Base-by-base conservation (phyloP, 768 basidiomycete species). In the Galerina marginata region DNA sequence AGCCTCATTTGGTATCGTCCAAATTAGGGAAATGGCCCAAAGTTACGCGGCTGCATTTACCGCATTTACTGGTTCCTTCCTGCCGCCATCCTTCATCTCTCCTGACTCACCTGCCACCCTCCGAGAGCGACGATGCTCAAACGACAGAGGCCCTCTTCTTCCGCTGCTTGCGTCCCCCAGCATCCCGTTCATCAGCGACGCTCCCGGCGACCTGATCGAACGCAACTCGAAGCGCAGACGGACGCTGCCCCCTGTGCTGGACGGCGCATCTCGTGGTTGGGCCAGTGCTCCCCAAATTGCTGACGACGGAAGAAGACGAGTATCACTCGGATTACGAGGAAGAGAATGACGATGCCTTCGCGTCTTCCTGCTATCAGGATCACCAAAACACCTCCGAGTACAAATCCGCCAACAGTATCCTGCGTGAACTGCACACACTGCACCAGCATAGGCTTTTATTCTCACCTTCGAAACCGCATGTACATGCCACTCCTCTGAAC, bases 351-450 rank as follows among this genome's bases (percentile, higher is more conserved):
- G 42, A 54, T 57, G 38, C 52, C 45, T 25, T 25, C 23, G 16
- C 33, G 33, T 47, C 58, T 47, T 52, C 47, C 56, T 9, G 39
- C n/a, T 33, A 50, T 29, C 56, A 51, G 2, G 4, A 52, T 12
- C 9, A 43, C 4, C 63, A 49, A 49, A 48, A 54, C 44, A 9
- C 66, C 53, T 67, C 74, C 66, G 74, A 82, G 62, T 93, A 93
- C 75, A 82, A 82, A 68, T 75, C 78, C 36, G 77, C 83, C 57
- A 93, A 93, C 72, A 81, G 65, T 48, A 74, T 90, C 63, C 83
- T 93, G 39, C 86, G 89, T 58, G 86, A 92, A 66, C 70, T 92
- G 53, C 91, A 93, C 65, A 79, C 85, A 40, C 79, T 88, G 23
- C 81, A 89, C 64, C 85, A 89, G 55, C 88, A 90, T 67, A 81